These are phyloP conservation scores for Chalaropsis ovoidea DNA, from an alignment of 2,329 filamentous ascomycete genomes.

Conservation along the genomic window DNA sequence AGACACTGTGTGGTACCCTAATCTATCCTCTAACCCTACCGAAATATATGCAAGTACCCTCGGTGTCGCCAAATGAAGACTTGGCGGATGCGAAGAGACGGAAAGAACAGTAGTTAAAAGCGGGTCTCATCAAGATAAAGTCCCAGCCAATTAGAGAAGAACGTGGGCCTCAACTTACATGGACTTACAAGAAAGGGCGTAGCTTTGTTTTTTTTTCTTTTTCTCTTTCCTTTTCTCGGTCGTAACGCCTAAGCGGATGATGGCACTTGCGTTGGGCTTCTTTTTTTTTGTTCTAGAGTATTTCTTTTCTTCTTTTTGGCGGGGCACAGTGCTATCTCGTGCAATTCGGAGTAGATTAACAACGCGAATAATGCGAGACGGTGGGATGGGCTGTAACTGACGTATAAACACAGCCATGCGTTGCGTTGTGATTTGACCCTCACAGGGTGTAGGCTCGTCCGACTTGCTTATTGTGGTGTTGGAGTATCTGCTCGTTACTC, in stretches of 20 bases:
- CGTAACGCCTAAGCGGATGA: neutral
- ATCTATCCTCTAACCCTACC: neutral
- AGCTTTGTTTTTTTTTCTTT: neutral
- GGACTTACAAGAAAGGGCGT: neutral
- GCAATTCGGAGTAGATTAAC: too few species aligned
- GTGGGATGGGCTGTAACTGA: too few species aligned
- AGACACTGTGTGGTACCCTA: neutral
- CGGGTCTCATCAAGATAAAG: neutral
- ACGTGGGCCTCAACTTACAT: conserved; percentile 8
- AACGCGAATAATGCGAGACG: too few species aligned
- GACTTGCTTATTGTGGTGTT: too few species aligned
- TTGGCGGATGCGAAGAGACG: neutral
- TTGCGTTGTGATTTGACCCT: too few species aligned
- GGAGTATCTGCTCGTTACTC: neutral
- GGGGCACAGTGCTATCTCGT: neutral
- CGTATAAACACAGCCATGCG: too few species aligned
- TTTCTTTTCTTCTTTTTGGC: neutral
- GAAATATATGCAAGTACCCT: neutral
- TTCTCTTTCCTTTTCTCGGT: neutral
- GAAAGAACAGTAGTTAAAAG: conserved; percentile 6
- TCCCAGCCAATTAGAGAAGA: conserved; percentile 9
- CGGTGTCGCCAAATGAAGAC: too few species aligned
- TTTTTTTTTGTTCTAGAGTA: neutral
- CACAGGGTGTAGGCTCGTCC: too few species aligned
- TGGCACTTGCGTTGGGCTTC: neutral